Conservation (phyloP, 2,329 filamentous ascomycete genomes). For the Phaeomoniella chlamydospora region DNA sequence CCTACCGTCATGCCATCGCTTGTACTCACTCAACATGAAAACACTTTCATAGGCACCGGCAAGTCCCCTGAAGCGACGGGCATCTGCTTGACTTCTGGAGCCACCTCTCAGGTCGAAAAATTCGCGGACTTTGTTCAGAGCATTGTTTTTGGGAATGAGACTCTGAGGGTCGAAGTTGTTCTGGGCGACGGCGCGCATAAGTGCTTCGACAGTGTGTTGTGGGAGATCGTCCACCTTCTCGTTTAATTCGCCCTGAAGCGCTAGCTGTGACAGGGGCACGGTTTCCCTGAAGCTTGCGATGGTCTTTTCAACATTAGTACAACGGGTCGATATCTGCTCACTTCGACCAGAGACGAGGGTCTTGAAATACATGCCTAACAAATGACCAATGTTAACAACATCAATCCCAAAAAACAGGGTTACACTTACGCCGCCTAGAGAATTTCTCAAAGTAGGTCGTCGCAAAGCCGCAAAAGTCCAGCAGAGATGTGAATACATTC, state of each 20-base stretch:
- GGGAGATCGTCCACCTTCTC: background rate
- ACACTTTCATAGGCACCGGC: too few relatives aligned
- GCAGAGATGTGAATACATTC: background rate
- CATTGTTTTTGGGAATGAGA: background rate
- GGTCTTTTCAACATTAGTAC: background rate
- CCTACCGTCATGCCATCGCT: background rate
- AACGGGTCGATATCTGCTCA: background rate
- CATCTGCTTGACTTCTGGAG: background rate
- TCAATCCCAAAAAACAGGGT: background rate
- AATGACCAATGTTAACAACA: background rate
- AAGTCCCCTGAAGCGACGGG: background rate
- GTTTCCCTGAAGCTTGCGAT: background rate
- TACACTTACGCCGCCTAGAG: background rate
- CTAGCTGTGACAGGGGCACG: background rate
- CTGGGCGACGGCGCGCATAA: background rate
- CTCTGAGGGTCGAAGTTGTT: background rate
- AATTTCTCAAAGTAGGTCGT: background rate
- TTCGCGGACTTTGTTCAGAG: background rate
- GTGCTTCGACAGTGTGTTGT: background rate
- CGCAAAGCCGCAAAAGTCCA: background rate
- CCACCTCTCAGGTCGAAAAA: background rate
- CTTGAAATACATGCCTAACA: background rate
- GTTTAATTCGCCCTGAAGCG: background rate
- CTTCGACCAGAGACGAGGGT: background rate
- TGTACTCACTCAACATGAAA: too few relatives aligned